Percentiles rank a stretch among this genome's conserved stretches.
Conservation (phyloP, 192 early-diverging fungal species). For the Coemansia sp. region DNA sequence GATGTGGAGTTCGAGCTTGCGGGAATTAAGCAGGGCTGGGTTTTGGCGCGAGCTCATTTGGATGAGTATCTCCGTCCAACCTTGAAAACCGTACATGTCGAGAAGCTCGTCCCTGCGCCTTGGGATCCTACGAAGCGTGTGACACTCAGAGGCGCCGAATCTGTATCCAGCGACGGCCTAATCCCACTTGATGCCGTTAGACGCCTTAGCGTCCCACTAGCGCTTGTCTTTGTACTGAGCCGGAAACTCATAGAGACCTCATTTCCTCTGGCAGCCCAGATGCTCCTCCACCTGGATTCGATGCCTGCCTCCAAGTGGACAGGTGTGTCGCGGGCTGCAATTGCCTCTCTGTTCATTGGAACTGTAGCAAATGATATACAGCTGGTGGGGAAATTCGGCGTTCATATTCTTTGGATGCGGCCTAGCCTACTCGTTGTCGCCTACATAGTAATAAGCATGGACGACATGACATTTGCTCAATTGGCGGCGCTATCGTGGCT, state of each 20-base stretch:
- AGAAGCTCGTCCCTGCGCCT: neutral
- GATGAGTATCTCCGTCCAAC: neutral
- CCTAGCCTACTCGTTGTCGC: neutral
- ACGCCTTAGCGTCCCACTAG: slow-evolving; percentile 1
- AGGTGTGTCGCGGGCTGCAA: neutral
- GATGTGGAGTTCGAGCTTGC: too few relatives aligned
- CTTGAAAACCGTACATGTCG: neutral
- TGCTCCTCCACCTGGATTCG: neutral
- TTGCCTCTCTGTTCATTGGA: neutral
- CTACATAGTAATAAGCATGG: neutral
- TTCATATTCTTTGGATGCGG: too few relatives aligned
- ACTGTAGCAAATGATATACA: neutral
- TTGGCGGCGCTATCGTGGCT: neutral
- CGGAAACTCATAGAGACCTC: neutral
- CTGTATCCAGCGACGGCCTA: neutral
- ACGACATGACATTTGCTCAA: neutral
- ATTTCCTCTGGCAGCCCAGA: neutral
- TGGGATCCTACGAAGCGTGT: neutral
- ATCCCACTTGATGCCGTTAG: neutral
- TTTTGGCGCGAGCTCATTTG: neutral
- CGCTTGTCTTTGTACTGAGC: slow-evolving; percentile 6
- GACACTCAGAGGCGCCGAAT: neutral
- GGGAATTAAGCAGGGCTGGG: slow-evolving; percentile 12
- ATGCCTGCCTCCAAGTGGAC: neutral
- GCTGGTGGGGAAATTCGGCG: too few relatives aligned